A percentile compares a stretch with the other conserved stretches of the same genome.
Evolutionary conservation across 176 grass and related monocot species (phyloP).

Genomic region (Themeda triandra): DNA sequence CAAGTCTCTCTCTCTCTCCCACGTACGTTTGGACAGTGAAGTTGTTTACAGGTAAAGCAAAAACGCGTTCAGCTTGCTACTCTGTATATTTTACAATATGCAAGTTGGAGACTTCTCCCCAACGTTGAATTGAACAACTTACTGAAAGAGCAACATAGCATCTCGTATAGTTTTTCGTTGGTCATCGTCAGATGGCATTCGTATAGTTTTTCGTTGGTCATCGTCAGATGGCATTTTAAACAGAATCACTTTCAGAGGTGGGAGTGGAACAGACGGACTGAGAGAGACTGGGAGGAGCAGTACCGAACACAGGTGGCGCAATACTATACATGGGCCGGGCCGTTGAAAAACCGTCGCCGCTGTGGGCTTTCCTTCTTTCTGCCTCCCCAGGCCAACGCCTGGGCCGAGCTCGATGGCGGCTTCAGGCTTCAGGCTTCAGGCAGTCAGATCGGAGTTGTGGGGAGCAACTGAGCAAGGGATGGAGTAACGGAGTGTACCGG

Average conservation of each 20-base stretch:
- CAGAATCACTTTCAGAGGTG: not conserved
- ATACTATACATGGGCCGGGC: not conserved
- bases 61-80: not conserved
- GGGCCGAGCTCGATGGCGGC: not conserved
- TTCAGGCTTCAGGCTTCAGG: too few species aligned
- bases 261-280: not conserved
- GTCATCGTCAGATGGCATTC: not conserved
- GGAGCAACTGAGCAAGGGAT: not conserved
- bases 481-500: not conserved
- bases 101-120: not conserved
- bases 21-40: not conserved
- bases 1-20: not conserved
- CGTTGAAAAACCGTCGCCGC: not conserved
- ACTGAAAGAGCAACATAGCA: not conserved
- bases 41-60: not conserved
- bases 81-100: not conserved
- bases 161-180: not conserved
- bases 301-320: not conserved
- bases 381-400: not conserved
- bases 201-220: not conserved
- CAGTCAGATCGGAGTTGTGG: not conserved
- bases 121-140: not conserved
- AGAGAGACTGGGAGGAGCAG: not conserved
- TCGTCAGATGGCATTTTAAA: not conserved
- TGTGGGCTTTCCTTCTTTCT: not conserved